Base-by-base conservation (phyloP, 805 yeast genomes). In the Yamadazyma akitaensis region DNA sequence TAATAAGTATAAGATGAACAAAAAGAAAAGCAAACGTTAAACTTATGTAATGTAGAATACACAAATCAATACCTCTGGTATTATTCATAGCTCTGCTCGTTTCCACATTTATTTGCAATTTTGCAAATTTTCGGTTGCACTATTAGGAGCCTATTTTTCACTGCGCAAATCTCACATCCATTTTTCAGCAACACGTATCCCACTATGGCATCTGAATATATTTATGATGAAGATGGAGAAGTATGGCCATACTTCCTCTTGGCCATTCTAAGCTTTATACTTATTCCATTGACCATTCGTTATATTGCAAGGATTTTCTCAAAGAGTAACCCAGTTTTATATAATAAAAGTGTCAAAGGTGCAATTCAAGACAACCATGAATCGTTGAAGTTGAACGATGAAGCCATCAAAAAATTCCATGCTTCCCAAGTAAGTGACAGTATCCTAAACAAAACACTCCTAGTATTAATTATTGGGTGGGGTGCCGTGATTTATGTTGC, bases 231-330 rank as follows among this genome's bases (percentile, higher is more conserved):
- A 63, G 81, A 81, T 51, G 83, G 91, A 42, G 94, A 88, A 57
- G 88, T 94, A 1, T 90, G 97, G 96, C 97, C 97, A 35, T 89
- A 84, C 63, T 91, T 91, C 60, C 79, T 85, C 43, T 64, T 87
- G 59, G 90, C 97, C 2, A 68, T 88, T 42, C 66, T 85, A 43
- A 70, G 86, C 21, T 79, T 86, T 49, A 78, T 82, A 16, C 72
- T 88, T 49, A 62, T 88, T 34, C 97, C 97, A 6, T 55, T 76
- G 50, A 82, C 89, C 11, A 47, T 75, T 13, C 55, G 51, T 37
- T 71, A 64, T 57, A 38, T 64, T 6, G 37, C 51, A 26, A 49
- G 63, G 11, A 48, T 63, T n/a, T 36, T 55, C 12, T 51, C 53
- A 14, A 42, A 37, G 7, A 37, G 40, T 24, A 59, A 63, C 34